Conservation (phyloP, 345 rosid genomes). For the Acer saccharum region DNA sequence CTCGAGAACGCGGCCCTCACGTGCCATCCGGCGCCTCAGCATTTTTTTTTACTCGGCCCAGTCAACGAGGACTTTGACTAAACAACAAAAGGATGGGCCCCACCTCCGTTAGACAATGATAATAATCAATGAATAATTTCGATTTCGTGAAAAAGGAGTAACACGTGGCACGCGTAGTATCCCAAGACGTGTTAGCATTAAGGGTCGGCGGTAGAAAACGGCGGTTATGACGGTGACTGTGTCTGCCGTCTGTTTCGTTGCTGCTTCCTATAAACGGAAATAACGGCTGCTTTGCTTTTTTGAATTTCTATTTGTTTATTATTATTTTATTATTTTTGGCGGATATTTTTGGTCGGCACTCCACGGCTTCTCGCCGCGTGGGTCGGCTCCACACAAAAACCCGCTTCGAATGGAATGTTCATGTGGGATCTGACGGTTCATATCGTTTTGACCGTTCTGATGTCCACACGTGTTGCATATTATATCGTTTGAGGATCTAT, state of each 20-base stretch:
- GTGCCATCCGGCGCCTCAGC: not conserved
- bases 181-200: constrained; percentile 20
- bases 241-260: constrained; percentile 21
- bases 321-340: too few relatives aligned
- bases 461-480: not conserved
- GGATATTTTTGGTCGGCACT: constrained; percentile 12
- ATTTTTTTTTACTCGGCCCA: constrained; percentile 13
- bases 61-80: constrained; percentile 32
- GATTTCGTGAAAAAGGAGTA: not conserved
- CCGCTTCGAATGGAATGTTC: constrained; percentile 2
- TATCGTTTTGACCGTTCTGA: not conserved
- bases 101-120: constrained; percentile 14
- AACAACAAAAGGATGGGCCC: not conserved
- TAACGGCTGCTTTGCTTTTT: not conserved
- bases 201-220: constrained; percentile 37
- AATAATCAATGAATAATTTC: too few relatives aligned
- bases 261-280: constrained; percentile 12
- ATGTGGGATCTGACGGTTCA: constrained; percentile 10
- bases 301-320: not conserved
- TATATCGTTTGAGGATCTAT: too few relatives aligned
- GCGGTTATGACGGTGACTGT: constrained; percentile 30
- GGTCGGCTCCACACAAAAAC: not conserved
- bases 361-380: constrained; percentile 8
- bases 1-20: constrained; percentile 7
- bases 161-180: constrained; percentile 9